Base-by-base conservation (phyloP, 768 basidiomycete species). In the Agaricus bisporus region DNA sequence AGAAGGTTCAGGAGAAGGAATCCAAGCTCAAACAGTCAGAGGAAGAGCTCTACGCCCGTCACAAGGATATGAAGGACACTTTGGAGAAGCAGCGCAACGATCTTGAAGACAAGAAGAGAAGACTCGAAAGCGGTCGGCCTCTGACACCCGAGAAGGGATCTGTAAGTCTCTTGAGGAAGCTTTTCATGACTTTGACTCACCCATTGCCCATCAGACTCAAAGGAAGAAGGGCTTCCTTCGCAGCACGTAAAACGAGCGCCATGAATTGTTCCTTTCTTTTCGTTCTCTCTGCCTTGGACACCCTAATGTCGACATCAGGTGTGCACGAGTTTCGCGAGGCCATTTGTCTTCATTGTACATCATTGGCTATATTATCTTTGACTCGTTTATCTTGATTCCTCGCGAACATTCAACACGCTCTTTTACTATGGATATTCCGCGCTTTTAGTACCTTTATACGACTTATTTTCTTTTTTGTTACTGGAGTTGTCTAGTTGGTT, bases 61-160 rank as follows among this genome's bases (percentile, higher is more conserved):
- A 99, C 78, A 88, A 92, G 70, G 97, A 99, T 71, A 98, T 99
- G 97, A 99, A 98, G 76, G 97, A 99, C 61, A 89, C 95, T 15
- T 75, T 98, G 61, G 97, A 98, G 75, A 97, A 95, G 75, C 97
- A 98, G 70, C 83, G 95, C 59, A 61, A 74, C 54, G 97, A 99
- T 64, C 80, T 99, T 60, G 97, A 99, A 73, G 97, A 98, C 67
- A 98, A 97, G 85, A 97, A 95, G 83, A 80, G 91, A 75, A 85
- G 86, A 65, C 83, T 98, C 69, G 95, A 98, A 75, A 88, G 83
- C 59, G 95, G 95, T 45, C 81, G 95, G 65, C 93, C 95, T 51
- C 74, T 97, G 70, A 97, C 95, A 36, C 95, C 95, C 17, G 95
- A 98, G 74, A 95, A 95, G 78, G 77, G 80, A 56, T 80, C 83